phyloP scores from a whole-genome alignment of 805 yeast species.

The Clavispora santaluciae region DNA sequence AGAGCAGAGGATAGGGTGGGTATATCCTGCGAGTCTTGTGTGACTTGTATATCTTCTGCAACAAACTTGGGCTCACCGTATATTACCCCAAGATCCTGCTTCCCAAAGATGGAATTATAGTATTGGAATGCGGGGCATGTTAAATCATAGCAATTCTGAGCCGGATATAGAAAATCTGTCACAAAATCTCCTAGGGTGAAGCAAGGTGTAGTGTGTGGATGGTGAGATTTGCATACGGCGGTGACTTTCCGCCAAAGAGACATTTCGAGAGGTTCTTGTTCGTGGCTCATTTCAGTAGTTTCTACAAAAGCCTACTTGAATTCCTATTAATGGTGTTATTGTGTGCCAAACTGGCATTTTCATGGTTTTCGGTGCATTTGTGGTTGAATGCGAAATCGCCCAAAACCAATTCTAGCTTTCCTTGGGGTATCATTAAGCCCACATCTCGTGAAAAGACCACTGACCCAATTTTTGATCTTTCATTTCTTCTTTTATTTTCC shows the following conservation, averaged over 20 bases:
- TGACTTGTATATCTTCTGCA: background rate
- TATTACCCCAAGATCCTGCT: background rate
- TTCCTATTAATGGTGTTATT: background rate
- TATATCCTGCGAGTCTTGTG: background rate
- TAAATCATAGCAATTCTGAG: constrained; percentile 3
- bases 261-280: background rate
- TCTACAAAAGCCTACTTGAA: too few species aligned
- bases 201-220: constrained; percentile 7
- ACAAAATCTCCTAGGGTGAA: constrained; percentile 10
- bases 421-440: too few species aligned
- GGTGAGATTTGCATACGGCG: constrained; percentile 5
- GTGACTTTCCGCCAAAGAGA: background rate
- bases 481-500: too few species aligned
- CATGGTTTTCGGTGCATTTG: too few species aligned
- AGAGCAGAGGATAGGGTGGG: constrained; percentile 1
- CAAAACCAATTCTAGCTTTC: too few species aligned
- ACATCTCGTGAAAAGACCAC: too few species aligned
- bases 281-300: background rate
- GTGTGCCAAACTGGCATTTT: too few species aligned
- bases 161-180: background rate
- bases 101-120: constrained; percentile 8
- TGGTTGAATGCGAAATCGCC: too few species aligned
- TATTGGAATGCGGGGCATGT: constrained; percentile 7
- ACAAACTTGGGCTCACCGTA: background rate
- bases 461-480: too few species aligned